Conservation (phyloP, 129 eudicot genomes). For the Flaveria sonorensis region DNA sequence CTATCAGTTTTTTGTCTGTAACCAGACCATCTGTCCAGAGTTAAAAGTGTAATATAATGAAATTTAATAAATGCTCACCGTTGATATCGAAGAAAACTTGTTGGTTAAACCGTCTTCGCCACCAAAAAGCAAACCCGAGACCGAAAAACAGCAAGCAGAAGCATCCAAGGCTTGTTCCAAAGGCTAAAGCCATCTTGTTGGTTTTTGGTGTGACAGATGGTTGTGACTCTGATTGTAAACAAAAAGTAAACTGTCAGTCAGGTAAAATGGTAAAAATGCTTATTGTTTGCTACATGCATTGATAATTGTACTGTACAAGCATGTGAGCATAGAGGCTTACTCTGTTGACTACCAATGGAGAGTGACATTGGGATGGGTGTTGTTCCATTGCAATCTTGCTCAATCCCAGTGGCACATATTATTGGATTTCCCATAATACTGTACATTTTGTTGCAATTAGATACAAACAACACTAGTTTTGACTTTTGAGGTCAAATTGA, state of each 20-base stretch:
- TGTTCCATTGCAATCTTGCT: constrained; percentile 78
- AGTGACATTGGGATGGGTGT: constrained; percentile 63
- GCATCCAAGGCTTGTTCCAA: constrained; percentile 86
- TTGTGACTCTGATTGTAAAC: constrained; percentile 43
- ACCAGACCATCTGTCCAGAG: too few relatives aligned
- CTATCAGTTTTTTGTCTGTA: too few relatives aligned
- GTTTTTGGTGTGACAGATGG: constrained; percentile 52
- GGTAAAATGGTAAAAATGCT: background rate
- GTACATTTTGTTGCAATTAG: constrained; percentile 22
- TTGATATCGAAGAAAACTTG: constrained; percentile 82
- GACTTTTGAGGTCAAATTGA: constrained; percentile 24
- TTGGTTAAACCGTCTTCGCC: constrained; percentile 75
- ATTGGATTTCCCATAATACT: constrained; percentile 86
- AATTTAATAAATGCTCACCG: constrained; percentile 44
- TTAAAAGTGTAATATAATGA: too few relatives aligned
- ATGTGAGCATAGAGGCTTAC: constrained; percentile 39
- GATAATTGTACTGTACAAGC: constrained; percentile 10
- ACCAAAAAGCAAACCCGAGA: constrained; percentile 79
- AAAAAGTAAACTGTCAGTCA: background rate
- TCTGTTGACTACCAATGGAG: constrained; percentile 47
- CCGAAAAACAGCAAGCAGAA: constrained; percentile 71
- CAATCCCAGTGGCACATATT: constrained; percentile 85
- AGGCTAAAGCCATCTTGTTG: constrained; percentile 82
- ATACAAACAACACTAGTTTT: background rate
- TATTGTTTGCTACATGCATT: constrained; percentile 1